Evolutionary conservation across 2,329 filamentous ascomycete species (phyloP), one percentile per base, ranked within the genome.

Genomic region (Scleromitrula shiraiana): DNA sequence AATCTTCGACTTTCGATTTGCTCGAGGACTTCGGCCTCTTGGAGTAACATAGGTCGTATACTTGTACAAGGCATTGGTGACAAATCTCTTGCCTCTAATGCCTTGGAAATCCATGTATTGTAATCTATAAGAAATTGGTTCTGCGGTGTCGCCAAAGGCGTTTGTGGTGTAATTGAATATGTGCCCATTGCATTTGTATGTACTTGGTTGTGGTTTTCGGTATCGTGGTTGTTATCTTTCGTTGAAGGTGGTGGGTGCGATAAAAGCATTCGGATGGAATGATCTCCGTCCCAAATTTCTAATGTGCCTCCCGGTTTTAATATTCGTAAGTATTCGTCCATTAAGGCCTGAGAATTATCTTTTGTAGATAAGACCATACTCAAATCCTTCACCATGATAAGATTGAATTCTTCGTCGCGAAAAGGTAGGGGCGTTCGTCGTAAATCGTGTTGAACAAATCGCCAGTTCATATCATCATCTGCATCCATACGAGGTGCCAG

Each of bases 271-370:
- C 90, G 84, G 54, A 95, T 80, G 10, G 83, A 77, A 62, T 89
- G 81, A 66, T 96, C 90, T 5, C 84, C 84, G 55, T 95, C 90
- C 90, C 90, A 96, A 14, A 94, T 74, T 63, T 96, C 91, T 22
- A 96, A 62, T 2, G 80, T 79, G 4, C 91, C 91, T 14, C 87
- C 88, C 0, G 85, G 82, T 55, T 77, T 81, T 29, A 95, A 70
- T 10, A 95, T 68, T 15, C 90, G 84, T 38, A 91, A 69, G 53
- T 82, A 84, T 62, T 96, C 88, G 55, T 87, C 83, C 50, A 81
- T 70, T 22, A 78, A 64, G 4, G 54, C 27, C 42, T 79, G 70
- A 14, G 14, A 6, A 14, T 42, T 33, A 5, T 33, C 38, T 37
- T 77, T 68, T 22, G 77, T 77, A 7, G 83, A 73, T n/a, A 79